These are phyloP conservation scores for Paracorniculantispora psalliotae DNA, from an alignment of 2,329 filamentous ascomycete species.

Conservation along the genomic window DNA sequence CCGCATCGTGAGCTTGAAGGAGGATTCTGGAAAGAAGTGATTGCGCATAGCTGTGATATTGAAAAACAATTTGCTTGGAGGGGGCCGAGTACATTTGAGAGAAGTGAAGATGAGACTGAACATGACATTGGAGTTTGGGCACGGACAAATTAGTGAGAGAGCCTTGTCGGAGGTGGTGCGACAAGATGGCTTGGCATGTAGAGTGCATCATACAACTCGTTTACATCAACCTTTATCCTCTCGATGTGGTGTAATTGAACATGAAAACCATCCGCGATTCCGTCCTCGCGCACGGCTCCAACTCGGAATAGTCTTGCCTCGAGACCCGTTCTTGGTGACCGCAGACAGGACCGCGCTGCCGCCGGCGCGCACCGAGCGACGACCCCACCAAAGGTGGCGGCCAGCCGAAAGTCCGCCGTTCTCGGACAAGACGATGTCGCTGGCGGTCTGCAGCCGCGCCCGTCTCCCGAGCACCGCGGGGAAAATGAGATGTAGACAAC, in stretches of 20 bases:
- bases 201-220: too few relatives aligned
- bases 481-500: background rate
- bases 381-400: background rate
- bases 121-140: conserved; percentile 2
- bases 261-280: too few relatives aligned
- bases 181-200: background rate
- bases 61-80: background rate
- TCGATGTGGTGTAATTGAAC: too few relatives aligned
- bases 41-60: conserved; percentile 12
- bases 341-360: conserved; percentile 6
- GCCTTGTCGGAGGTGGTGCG: background rate
- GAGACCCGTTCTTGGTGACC: background rate
- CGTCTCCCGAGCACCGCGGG: background rate
- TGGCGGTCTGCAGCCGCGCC: conserved; percentile 7
- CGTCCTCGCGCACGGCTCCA: too few relatives aligned
- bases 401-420: background rate
- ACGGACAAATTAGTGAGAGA: background rate
- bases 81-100: background rate
- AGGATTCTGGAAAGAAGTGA: conserved; percentile 65
- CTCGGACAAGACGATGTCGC: conserved; percentile 1
- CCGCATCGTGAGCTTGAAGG: conserved; percentile 86
- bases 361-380: conserved; percentile 9
- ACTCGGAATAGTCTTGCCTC: background rate
- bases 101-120: background rate
- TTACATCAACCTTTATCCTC: too few relatives aligned